Conservation (phyloP, 108 stramenopile species). For the Nitzschia palea region DNA sequence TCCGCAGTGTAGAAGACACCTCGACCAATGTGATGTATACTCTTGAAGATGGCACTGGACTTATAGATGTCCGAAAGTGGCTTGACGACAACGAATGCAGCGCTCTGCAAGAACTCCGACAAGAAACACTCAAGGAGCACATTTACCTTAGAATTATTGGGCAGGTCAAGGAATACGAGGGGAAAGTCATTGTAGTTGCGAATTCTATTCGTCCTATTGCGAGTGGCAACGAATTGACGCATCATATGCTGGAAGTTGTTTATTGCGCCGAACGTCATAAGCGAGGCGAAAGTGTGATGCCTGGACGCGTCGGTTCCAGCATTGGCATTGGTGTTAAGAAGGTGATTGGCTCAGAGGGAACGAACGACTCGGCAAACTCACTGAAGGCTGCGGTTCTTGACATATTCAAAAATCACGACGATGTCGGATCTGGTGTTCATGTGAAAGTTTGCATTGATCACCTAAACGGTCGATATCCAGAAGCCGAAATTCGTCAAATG, state of each 20-base stretch:
- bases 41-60: constrained; percentile 88
- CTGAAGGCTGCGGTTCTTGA: constrained; percentile 4
- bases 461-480: constrained; percentile 32
- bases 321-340: constrained; percentile 16
- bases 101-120: constrained; percentile 47
- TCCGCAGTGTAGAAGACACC: constrained; percentile 46
- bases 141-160: constrained; percentile 75
- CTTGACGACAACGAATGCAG: constrained; percentile 61
- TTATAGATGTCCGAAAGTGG: constrained; percentile 79
- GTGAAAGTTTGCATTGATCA: constrained; percentile 31
- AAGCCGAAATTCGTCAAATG: constrained; percentile 48
- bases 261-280: constrained; percentile 62
- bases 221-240: constrained; percentile 75
- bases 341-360: neutral
- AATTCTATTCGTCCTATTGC: constrained; percentile 59
- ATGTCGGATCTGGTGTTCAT: constrained; percentile 44
- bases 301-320: constrained; percentile 37
- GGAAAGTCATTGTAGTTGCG: constrained; percentile 59
- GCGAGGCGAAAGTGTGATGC: constrained; percentile 32
- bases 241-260: constrained; percentile 83
- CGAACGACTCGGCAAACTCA: neutral
- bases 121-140: constrained; percentile 45
- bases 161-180: constrained; percentile 73
- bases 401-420: constrained; percentile 15
- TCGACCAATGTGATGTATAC: constrained; percentile 64